A percentile compares a stretch with the other conserved stretches of the same genome.
Conservation (phyloP, 805 yeast species). For the Candida namnaoensis region DNA sequence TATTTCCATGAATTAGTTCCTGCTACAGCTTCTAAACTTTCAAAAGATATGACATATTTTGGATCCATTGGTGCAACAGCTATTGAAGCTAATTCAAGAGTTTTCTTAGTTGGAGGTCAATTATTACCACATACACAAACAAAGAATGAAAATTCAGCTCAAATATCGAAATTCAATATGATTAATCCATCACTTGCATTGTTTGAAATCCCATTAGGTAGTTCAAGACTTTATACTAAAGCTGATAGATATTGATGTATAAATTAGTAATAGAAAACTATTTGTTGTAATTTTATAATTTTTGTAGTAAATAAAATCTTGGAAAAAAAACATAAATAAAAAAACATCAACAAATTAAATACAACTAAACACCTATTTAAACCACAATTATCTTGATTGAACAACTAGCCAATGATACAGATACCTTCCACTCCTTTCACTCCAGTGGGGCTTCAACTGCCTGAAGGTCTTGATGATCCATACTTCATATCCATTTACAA, state of each 20-base stretch:
- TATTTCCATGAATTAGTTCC: constrained; percentile 6
- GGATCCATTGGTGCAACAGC: constrained; percentile 6
- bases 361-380: too few species aligned
- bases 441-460: too few species aligned
- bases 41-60: constrained; percentile 1
- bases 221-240: neutral
- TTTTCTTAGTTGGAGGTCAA: constrained; percentile 9
- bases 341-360: too few species aligned
- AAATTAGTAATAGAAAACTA: too few species aligned
- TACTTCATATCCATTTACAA: too few species aligned
- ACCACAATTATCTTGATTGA: too few species aligned
- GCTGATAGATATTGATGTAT: neutral
- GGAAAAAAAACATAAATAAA: too few species aligned
- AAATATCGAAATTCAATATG: neutral
- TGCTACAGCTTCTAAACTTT: neutral
- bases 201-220: neutral
- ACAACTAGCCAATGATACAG: too few species aligned
- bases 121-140: constrained; percentile 2
- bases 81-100: constrained; percentile 5
- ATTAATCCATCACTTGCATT: neutral
- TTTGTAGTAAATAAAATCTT: too few species aligned
- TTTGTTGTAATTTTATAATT: too few species aligned
- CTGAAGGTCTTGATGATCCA: too few species aligned
- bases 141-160: neutral
- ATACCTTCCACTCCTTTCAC: too few species aligned